Evolutionary conservation across 441 rosid species (phyloP).

Genomic region (Mallotus japonicus): DNA sequence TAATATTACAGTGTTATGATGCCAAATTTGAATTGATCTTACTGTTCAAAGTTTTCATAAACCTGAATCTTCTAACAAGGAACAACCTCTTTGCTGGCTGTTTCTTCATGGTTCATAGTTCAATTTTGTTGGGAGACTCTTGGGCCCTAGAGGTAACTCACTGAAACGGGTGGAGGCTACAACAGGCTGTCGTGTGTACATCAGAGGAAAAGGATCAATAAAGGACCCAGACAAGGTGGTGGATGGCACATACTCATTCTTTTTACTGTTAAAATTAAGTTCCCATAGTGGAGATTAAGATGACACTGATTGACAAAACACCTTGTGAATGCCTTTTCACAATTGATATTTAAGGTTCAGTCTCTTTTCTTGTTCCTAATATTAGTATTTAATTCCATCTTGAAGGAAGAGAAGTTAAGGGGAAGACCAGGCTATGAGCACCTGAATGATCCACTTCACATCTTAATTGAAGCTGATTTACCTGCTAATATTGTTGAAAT

Average conservation of each 20-base stretch:
- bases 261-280: neutral
- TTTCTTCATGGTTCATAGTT: slow-evolving; percentile 52
- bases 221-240: slow-evolving; percentile 91
- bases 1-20: slow-evolving; percentile 1
- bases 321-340: neutral
- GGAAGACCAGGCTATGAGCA: slow-evolving; percentile 97
- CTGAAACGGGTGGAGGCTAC: slow-evolving; percentile 90
- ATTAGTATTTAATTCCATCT: slow-evolving; percentile 20
- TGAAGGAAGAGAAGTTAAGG: slow-evolving; percentile 85
- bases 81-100: slow-evolving; percentile 2
- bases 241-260: neutral
- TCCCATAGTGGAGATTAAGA: neutral
- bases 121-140: slow-evolving; percentile 89
- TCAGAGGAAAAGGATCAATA: slow-evolving; percentile 95
- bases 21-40: slow-evolving; percentile 3
- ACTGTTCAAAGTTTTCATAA: neutral
- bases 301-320: slow-evolving; percentile 7
- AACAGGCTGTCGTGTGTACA: slow-evolving; percentile 89
- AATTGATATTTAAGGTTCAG: slow-evolving; percentile 1
- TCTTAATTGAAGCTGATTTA: slow-evolving; percentile 89
- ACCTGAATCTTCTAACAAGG: neutral
- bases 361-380: slow-evolving; percentile 22
- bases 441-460: slow-evolving; percentile 91
- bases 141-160: slow-evolving; percentile 90
- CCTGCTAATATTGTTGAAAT: slow-evolving; percentile 81